Evolutionary conservation across 306 rosid genomes (phyloP).

Genomic region (Hylodesmum podocarpum): DNA sequence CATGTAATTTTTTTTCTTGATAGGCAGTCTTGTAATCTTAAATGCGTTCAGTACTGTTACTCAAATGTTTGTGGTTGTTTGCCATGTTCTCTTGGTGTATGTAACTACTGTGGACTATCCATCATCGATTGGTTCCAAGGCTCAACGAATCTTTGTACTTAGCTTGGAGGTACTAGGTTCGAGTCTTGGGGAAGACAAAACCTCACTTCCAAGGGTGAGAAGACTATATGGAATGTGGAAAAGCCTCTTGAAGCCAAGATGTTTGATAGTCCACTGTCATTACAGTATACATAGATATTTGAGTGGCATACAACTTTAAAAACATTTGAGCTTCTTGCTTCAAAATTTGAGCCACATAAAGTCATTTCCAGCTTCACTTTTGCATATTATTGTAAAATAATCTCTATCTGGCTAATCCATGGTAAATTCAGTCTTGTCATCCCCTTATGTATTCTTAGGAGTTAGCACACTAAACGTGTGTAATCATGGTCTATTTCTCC

Average conservation of each 20-base stretch:
- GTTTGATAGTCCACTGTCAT: no score
- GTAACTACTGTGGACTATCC: no score
- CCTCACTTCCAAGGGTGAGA: no score
- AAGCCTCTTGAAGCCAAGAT: no score
- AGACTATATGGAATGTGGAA: no score
- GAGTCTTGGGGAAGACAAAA: no score
- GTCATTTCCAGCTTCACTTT: background rate
- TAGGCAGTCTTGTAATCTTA: background rate
- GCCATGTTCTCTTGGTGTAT: background rate
- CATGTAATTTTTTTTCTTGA: no score
- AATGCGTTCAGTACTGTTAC: conserved; percentile 10
- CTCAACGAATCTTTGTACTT: no score
- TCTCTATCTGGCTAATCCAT: background rate
- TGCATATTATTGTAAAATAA: conserved; percentile 11
- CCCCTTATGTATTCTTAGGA: conserved; percentile 2
- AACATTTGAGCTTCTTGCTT: conserved; percentile 7
- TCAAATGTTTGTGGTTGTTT: conserved; percentile 1
- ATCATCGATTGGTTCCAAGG: no score
- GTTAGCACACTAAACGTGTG: conserved; percentile 23
- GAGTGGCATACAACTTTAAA: background rate
- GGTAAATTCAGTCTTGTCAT: background rate
- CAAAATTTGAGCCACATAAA: background rate
- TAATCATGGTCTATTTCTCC: conserved; percentile 17
- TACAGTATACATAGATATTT: background rate
- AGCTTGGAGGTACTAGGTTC: no score